phyloP scores from a whole-genome alignment of 176 grass and related monocot species.

The Areca catechu region DNA sequence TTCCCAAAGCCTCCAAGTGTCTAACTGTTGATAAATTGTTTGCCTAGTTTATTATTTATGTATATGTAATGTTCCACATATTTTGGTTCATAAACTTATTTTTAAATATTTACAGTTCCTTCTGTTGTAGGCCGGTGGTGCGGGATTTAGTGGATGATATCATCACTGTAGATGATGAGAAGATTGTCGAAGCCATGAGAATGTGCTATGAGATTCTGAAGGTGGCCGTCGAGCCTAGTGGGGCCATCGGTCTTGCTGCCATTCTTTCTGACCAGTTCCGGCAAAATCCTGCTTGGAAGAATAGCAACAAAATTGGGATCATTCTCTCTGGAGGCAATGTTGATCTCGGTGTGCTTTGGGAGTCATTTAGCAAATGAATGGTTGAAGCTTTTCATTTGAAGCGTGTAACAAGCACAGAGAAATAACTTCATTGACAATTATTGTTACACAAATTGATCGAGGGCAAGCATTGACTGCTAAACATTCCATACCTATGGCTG shows the following conservation, averaged over 20 bases:
- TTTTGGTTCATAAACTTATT: no score
- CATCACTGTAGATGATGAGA: conserved; percentile 65
- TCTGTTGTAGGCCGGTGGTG: conserved; percentile 62
- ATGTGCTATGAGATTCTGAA: conserved; percentile 86
- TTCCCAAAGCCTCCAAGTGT: no score
- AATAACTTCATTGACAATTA: no score
- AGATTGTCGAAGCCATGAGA: conserved; percentile 77
- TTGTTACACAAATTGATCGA: no score
- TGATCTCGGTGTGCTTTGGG: conserved; percentile 68
- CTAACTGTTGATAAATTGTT: no score
- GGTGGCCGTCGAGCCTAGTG: conserved; percentile 75
- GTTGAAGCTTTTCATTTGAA: neutral
- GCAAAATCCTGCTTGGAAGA: conserved; percentile 44
- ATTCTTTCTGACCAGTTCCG: conserved; percentile 68
- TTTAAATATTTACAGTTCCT: no score
- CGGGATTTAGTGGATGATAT: conserved; percentile 77
- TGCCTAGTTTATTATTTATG: no score
- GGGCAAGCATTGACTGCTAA: no score
- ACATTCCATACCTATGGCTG: no score
- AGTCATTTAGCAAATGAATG: conserved; percentile 38
- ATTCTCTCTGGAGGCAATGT: conserved; percentile 82
- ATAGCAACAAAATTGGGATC: conserved; percentile 71
- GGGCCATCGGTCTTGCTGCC: conserved; percentile 62
- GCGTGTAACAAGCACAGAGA: no score
- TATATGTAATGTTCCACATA: no score